Evolutionary conservation across 192 early-diverging fungal genomes (phyloP).

Genomic region (Umbelopsis ramanniana): DNA sequence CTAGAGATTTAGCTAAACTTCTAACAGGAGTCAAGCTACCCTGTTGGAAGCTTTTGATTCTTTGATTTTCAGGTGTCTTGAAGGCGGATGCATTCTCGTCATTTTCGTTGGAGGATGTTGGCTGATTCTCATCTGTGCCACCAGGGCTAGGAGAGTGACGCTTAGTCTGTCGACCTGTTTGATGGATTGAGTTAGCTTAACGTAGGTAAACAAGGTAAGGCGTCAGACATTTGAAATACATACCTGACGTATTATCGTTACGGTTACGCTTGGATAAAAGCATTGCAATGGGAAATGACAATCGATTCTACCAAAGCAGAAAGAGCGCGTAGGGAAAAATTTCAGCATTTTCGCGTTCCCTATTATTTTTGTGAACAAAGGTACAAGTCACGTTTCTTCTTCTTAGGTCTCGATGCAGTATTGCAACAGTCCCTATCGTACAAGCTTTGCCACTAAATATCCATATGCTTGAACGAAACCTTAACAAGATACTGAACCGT

Average conservation of each 20-base stretch:
- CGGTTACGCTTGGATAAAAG: constrained; percentile 12
- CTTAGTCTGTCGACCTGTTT: background rate
- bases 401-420: too few species aligned
- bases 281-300: background rate
- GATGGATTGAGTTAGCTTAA: background rate
- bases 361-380: background rate
- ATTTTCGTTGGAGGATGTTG: background rate
- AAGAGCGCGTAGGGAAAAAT: background rate
- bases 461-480: too few species aligned
- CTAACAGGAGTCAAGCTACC: constrained; percentile 15
- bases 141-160: constrained; percentile 18
- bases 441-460: too few species aligned
- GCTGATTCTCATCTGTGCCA: constrained; percentile 19
- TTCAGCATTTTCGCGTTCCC: too few species aligned
- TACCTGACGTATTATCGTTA: constrained; percentile 6
- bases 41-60: background rate
- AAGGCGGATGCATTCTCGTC: constrained; percentile 1
- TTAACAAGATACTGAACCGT: too few species aligned
- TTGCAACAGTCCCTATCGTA: too few species aligned
- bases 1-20: constrained; percentile 8
- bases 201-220: background rate
- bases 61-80: constrained; percentile 8
- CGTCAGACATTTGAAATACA: background rate
- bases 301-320: background rate
- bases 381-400: too few species aligned